These are phyloP conservation scores for Aspergillus texensis DNA, from an alignment of 2,329 filamentous ascomycete genomes.

Conservation along the genomic window DNA sequence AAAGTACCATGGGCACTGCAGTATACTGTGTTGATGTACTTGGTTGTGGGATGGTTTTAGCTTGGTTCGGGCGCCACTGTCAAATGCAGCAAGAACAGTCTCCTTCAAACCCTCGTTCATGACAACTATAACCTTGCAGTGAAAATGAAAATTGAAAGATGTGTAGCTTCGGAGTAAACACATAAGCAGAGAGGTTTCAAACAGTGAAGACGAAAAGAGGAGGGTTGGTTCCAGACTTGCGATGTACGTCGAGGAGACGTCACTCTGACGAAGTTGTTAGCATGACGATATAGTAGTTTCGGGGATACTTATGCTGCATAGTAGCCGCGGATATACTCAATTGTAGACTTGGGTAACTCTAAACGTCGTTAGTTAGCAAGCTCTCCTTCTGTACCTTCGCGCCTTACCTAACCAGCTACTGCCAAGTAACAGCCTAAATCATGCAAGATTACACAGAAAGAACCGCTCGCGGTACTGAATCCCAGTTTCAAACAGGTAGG, in stretches of 20 bases:
- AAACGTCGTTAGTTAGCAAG: not conserved
- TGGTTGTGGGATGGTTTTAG: not conserved
- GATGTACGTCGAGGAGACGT: not conserved
- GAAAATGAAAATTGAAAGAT: not conserved
- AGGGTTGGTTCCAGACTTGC: not conserved
- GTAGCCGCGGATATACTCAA: not conserved
- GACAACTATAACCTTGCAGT: not conserved
- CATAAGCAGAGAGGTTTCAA: not conserved
- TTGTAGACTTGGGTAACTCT: not conserved
- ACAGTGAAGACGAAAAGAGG: no score
- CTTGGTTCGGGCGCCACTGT: not conserved
- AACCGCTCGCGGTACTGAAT: slow-evolving; percentile 21
- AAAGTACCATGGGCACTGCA: not conserved
- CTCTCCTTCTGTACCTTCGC: not conserved
- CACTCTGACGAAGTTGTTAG: not conserved
- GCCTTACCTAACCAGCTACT: not conserved
- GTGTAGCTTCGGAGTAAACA: not conserved
- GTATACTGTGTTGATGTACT: not conserved
- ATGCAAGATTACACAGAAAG: slow-evolving; percentile 23
- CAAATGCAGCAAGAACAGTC: not conserved
- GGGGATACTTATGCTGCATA: not conserved
- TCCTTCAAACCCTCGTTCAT: not conserved
- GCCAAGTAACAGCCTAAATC: not conserved
- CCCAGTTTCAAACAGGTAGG: slow-evolving; percentile 41
- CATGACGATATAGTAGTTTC: not conserved